Percentiles rank a stretch among this genome's conserved stretches.
Conservation (phyloP, 352 stramenopile species). For the Aphanomyces cochlioides region DNA sequence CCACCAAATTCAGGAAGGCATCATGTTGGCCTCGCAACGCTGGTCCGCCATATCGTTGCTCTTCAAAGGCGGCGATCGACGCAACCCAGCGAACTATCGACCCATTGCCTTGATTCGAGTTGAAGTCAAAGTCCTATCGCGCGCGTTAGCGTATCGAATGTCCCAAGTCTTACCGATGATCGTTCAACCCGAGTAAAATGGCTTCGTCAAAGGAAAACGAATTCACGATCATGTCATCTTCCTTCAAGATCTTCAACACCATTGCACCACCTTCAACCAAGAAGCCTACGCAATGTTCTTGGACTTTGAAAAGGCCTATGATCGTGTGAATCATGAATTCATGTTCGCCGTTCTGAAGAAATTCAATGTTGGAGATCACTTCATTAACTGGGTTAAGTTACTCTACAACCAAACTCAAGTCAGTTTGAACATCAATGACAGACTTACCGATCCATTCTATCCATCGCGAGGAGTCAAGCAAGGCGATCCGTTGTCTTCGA, state of each 20-base stretch:
- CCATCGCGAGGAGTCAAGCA: background rate
- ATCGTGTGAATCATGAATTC: background rate
- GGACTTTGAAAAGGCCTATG: constrained; percentile 22
- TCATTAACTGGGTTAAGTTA: background rate
- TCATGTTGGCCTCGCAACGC: too few species aligned
- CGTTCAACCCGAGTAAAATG: background rate
- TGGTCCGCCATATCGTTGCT: background rate
- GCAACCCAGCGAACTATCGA: background rate
- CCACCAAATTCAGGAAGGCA: too few species aligned
- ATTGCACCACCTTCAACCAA: background rate
- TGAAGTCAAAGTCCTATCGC: background rate
- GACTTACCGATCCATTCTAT: background rate
- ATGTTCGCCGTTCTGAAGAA: background rate
- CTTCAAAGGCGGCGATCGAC: background rate
- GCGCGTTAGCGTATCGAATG: background rate
- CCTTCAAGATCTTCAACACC: constrained; percentile 12
- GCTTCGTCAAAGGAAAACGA: background rate
- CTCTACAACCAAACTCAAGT: constrained; percentile 7
- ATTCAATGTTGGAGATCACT: background rate
- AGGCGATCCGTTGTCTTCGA: too few species aligned
- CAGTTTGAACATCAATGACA: constrained; percentile 1
- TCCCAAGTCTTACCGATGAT: background rate
- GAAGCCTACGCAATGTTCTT: constrained; percentile 3
- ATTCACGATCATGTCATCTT: background rate
- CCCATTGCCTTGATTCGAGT: background rate